These are phyloP conservation scores for Alternaria conjuncta DNA, from an alignment of 2,329 filamentous ascomycete genomes.

Conservation along the genomic window DNA sequence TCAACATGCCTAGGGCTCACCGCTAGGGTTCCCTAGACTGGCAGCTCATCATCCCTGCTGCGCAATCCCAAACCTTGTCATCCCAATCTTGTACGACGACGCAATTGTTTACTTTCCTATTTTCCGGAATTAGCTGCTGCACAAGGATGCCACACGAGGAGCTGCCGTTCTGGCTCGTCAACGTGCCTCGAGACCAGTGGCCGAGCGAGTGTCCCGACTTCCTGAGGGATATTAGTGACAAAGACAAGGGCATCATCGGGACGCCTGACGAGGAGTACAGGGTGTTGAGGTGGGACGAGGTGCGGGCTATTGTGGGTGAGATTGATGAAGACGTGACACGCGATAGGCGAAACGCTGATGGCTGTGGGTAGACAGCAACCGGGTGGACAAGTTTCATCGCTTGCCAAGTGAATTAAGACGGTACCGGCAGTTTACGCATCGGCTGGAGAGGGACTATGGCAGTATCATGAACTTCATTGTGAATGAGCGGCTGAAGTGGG, in stretches of 20 bases:
- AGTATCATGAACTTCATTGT: conserved; percentile 81
- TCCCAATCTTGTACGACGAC: conserved; percentile 4
- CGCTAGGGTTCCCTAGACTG: conserved; percentile 5
- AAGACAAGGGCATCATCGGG: conserved; percentile 73
- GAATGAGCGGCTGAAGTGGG: conserved; percentile 73
- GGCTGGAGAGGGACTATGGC: conserved; percentile 71
- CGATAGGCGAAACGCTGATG: conserved; percentile 9
- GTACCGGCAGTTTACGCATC: conserved; percentile 74
- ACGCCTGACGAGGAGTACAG: conserved; percentile 72
- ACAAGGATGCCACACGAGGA: conserved; percentile 13
- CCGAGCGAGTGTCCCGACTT: conserved; percentile 74
- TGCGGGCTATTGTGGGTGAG: conserved; percentile 62
- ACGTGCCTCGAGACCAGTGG: conserved; percentile 69
- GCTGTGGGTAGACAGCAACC: conserved; percentile 62
- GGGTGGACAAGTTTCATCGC: conserved; percentile 77
- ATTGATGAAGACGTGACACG: neutral
- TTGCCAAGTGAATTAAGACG: conserved; percentile 77
- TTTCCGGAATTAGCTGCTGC: neutral
- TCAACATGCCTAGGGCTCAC: conserved; percentile 9
- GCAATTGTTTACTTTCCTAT: neutral
- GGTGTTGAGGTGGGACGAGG: conserved; percentile 71
- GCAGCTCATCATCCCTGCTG: conserved; percentile 16
- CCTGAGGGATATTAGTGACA: conserved; percentile 67
- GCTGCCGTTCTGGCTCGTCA: conserved; percentile 81
- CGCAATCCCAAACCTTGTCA: conserved; percentile 6